phyloP scores from a whole-genome alignment of 768 basidiomycete species.

The Hemileccinum impolitum region DNA sequence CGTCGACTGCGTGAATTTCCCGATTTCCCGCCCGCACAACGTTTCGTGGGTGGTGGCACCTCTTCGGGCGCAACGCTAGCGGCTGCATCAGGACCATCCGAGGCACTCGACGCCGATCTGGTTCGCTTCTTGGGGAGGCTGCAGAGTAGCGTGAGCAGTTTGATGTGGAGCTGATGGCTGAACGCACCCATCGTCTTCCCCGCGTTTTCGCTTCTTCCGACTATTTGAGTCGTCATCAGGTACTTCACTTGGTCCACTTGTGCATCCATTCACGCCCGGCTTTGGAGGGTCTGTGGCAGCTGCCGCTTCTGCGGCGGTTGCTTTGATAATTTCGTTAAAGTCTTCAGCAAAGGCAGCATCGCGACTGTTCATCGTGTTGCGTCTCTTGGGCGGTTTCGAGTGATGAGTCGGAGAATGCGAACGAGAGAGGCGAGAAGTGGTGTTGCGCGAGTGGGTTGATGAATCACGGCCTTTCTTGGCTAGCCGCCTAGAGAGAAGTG shows the following conservation, averaged over 20 bases:
- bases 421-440: slow-evolving; percentile 61
- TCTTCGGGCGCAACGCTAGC: slow-evolving; percentile 40
- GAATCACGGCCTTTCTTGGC: slow-evolving; percentile 61
- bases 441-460: slow-evolving; percentile 60
- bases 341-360: slow-evolving; percentile 93
- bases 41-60: slow-evolving; percentile 34
- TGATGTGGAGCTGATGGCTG: neutral
- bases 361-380: slow-evolving; percentile 97
- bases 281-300: slow-evolving; percentile 43
- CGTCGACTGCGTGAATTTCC: slow-evolving; percentile 28
- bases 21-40: slow-evolving; percentile 24
- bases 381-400: slow-evolving; percentile 74
- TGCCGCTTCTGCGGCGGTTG: slow-evolving; percentile 68
- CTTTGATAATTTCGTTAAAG: slow-evolving; percentile 71
- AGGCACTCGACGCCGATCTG: slow-evolving; percentile 69
- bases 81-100: slow-evolving; percentile 50
- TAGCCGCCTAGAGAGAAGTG: slow-evolving; percentile 47
- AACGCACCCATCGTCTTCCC: slow-evolving; percentile 68
- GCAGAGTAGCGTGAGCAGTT: slow-evolving; percentile 13
- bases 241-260: slow-evolving; percentile 38
- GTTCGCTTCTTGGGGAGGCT: slow-evolving; percentile 67
- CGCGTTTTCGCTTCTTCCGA: slow-evolving; percentile 73
- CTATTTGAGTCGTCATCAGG: slow-evolving; percentile 50
- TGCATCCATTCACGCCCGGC: slow-evolving; percentile 34
- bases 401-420: slow-evolving; percentile 65